phyloP scores from a whole-genome alignment of 192 early-diverging fungal genomes.

The Backusella morwellensis region DNA sequence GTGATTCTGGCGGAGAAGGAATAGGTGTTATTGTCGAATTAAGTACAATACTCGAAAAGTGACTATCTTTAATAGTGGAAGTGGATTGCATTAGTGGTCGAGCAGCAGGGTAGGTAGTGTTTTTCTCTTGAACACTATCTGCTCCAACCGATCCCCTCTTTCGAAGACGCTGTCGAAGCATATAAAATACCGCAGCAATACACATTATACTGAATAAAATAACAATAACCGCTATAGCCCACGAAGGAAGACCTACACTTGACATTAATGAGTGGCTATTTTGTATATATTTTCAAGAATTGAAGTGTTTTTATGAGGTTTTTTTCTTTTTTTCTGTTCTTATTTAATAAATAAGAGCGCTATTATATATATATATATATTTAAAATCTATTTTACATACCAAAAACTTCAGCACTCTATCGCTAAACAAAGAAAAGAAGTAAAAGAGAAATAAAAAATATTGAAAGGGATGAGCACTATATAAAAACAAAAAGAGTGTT shows the following conservation, averaged over 20 bases:
- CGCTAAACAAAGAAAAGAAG: background rate
- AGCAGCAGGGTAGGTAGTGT: background rate
- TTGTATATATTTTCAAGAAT: background rate
- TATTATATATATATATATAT: background rate
- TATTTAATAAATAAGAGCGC: background rate
- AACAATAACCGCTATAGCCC: background rate
- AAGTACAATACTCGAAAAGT: slow-evolving; percentile 1
- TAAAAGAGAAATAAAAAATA: background rate
- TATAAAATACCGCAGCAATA: background rate
- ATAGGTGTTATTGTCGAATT: background rate
- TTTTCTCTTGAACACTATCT: background rate
- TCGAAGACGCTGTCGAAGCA: slow-evolving; percentile 6
- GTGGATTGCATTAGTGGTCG: slow-evolving; percentile 8
- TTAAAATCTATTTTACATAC: background rate
- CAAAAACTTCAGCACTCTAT: background rate
- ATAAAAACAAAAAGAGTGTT: slow-evolving; percentile 1
- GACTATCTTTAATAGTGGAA: background rate
- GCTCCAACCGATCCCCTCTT: background rate
- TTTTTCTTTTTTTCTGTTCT: background rate
- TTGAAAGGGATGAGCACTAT: background rate
- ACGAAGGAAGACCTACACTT: background rate
- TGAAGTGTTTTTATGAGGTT: background rate
- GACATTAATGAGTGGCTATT: background rate
- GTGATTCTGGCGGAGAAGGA: background rate
- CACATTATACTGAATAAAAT: background rate